A percentile compares a stretch with the other conserved stretches of the same genome.
Evolutionary conservation across 768 basidiomycete genomes (phyloP).

Genomic region (Psilocybe sp.): DNA sequence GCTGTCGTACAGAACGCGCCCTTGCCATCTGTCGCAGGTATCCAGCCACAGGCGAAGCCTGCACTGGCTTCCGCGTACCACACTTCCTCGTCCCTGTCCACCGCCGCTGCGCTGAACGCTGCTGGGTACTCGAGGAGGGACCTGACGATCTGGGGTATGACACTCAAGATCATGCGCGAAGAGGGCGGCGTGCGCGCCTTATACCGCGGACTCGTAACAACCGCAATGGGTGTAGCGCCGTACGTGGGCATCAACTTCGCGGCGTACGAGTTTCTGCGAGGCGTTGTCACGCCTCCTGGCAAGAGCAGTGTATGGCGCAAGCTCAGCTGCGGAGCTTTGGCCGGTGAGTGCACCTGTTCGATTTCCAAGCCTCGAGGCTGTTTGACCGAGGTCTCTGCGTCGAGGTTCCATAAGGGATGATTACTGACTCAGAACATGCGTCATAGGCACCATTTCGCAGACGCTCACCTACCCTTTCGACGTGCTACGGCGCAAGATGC

Average conservation of each 20-base stretch:
- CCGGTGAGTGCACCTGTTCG: slow-evolving; percentile 45
- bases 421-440: neutral
- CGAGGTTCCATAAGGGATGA: neutral
- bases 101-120: slow-evolving; percentile 8
- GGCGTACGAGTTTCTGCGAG: slow-evolving; percentile 82
- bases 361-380: neutral
- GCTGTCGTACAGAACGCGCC: slow-evolving; percentile 14
- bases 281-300: slow-evolving; percentile 78
- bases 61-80: slow-evolving; percentile 54
- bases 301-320: slow-evolving; percentile 68
- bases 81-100: slow-evolving; percentile 40
- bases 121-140: slow-evolving; percentile 1
- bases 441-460: slow-evolving; percentile 82
- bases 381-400: neutral
- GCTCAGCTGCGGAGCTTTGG: slow-evolving; percentile 81
- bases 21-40: slow-evolving; percentile 13
- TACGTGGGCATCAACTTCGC: slow-evolving; percentile 92
- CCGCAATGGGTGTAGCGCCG: slow-evolving; percentile 87
- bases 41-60: slow-evolving; percentile 22
- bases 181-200: slow-evolving; percentile 80
- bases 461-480: slow-evolving; percentile 96
- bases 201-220: slow-evolving; percentile 83
- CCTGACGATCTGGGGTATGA: slow-evolving; percentile 61
- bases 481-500: slow-evolving; percentile 93
- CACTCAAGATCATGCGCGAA: slow-evolving; percentile 73